These are phyloP conservation scores for Leccinum subgranulosum DNA, from an alignment of 768 basidiomycete species.

Conservation along the genomic window DNA sequence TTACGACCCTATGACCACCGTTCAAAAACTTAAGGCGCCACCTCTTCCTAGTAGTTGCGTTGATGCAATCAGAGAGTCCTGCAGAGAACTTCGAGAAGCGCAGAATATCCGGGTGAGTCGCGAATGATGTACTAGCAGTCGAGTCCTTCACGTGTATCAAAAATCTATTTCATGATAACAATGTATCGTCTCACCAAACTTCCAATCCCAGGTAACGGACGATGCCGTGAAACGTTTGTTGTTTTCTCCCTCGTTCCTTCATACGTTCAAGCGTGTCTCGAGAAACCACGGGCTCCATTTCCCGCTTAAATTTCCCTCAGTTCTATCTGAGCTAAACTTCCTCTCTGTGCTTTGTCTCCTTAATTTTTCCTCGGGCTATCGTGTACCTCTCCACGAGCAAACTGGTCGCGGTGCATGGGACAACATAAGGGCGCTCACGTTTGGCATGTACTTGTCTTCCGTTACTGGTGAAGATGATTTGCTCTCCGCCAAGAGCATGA, in stretches of 20 bases:
- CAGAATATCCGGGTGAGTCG: constrained; percentile 52
- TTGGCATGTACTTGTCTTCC: constrained; percentile 70
- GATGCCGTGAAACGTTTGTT: constrained; percentile 60
- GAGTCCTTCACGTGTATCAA: constrained; percentile 1
- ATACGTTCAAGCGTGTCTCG: constrained; percentile 61
- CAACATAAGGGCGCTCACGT: constrained; percentile 69
- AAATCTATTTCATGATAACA: neutral
- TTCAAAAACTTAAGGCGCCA: constrained; percentile 28
- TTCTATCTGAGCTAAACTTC: constrained; percentile 75
- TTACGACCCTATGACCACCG: constrained; percentile 10
- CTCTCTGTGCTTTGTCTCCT: constrained; percentile 75
- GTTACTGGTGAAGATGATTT: constrained; percentile 51
- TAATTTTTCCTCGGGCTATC: constrained; percentile 84
- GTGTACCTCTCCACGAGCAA: constrained; percentile 63
- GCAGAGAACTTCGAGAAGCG: constrained; percentile 42
- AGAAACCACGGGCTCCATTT: constrained; percentile 66
- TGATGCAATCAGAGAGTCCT: constrained; percentile 51
- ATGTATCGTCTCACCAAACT: constrained; percentile 9
- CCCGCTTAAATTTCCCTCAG: constrained; percentile 76
- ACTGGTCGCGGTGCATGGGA: constrained; percentile 84
- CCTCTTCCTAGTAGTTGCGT: constrained; percentile 47
- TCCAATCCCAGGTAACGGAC: constrained; percentile 47
- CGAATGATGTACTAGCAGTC: neutral
- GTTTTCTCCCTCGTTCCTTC: constrained; percentile 58
- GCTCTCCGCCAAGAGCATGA: constrained; percentile 68